A percentile compares a stretch with the other conserved stretches of the same genome.
Evolutionary conservation across 2,329 filamentous ascomycete species (phyloP).

Genomic region (Phialocephala sp.): DNA sequence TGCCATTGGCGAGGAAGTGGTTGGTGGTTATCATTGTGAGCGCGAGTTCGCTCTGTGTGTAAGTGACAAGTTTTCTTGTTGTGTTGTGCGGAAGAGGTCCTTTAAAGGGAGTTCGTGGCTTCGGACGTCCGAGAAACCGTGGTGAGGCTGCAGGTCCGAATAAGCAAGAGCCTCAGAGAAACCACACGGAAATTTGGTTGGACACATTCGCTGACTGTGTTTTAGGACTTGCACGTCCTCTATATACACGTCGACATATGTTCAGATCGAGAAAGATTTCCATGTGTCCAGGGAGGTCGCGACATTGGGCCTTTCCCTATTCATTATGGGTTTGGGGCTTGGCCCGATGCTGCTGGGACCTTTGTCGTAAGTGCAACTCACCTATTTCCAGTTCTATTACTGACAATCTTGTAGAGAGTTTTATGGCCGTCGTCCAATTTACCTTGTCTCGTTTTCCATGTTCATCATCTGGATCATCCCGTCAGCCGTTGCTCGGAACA

Average conservation of each 20-base stretch:
- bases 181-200: neutral
- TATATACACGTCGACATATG: slow-evolving; percentile 86
- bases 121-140: neutral
- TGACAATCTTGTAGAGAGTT: slow-evolving; percentile 55
- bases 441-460: slow-evolving; percentile 73
- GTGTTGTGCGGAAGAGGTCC: slow-evolving; percentile 8
- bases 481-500: slow-evolving; percentile 80
- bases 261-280: slow-evolving; percentile 78
- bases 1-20: slow-evolving; percentile 75
- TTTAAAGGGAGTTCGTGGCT: slow-evolving; percentile 4
- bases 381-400: neutral
- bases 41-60: slow-evolving; percentile 80
- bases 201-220: slow-evolving; percentile 1
- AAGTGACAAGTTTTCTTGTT: slow-evolving; percentile 53
- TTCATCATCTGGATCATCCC: slow-evolving; percentile 84
- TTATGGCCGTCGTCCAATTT: slow-evolving; percentile 82
- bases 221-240: slow-evolving; percentile 80
- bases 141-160: neutral
- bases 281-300: slow-evolving; percentile 72
- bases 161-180: neutral
- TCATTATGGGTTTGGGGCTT: slow-evolving; percentile 75
- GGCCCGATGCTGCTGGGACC: slow-evolving; percentile 63
- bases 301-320: slow-evolving; percentile 80
- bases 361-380: slow-evolving; percentile 50
- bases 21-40: slow-evolving; percentile 77